A percentile compares a stretch with the other conserved stretches of the same genome.
Conservation (phyloP, 352 stramenopile species). For the Pythium biforme region DNA sequence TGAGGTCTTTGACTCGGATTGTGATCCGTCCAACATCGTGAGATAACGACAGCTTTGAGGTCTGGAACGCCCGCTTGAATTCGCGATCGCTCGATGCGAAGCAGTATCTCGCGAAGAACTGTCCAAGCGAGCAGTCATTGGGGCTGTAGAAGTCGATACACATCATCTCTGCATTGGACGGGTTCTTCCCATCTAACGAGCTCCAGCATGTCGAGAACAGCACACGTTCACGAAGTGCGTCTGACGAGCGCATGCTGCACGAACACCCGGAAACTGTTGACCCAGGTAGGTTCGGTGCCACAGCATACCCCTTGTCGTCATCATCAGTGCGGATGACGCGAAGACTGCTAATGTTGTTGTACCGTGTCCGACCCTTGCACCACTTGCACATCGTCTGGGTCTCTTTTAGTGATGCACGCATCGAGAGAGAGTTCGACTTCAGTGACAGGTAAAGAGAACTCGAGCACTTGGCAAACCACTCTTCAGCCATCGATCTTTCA, state of each 20-base stretch:
- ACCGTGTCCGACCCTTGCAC: conserved; percentile 80
- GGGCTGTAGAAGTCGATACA: conserved; percentile 87
- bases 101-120: conserved; percentile 82
- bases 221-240: conserved; percentile 61
- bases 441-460: conserved; percentile 82
- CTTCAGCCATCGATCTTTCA: conserved; percentile 67
- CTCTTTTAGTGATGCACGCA: conserved; percentile 79
- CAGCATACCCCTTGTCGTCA: conserved; percentile 10
- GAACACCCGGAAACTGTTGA: conserved; percentile 35
- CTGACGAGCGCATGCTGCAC: conserved; percentile 60
- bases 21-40: conserved; percentile 78
- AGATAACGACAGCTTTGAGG: conserved; percentile 81
- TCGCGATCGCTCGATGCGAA: conserved; percentile 65
- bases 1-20: conserved; percentile 69
- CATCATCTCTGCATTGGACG: conserved; percentile 86
- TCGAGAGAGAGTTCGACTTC: conserved; percentile 84
- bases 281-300: conserved; percentile 19
- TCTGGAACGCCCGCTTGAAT: conserved; percentile 78
- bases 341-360: conserved; percentile 83
- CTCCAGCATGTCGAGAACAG: conserved; percentile 88
- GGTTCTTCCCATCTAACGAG: conserved; percentile 64
- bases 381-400: conserved; percentile 80
- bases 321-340: conserved; percentile 43
- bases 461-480: conserved; percentile 81
- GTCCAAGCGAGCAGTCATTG: conserved; percentile 80